Conservation (phyloP, 1,284 basidiomycete species). For the Cerioporus squamosus region DNA sequence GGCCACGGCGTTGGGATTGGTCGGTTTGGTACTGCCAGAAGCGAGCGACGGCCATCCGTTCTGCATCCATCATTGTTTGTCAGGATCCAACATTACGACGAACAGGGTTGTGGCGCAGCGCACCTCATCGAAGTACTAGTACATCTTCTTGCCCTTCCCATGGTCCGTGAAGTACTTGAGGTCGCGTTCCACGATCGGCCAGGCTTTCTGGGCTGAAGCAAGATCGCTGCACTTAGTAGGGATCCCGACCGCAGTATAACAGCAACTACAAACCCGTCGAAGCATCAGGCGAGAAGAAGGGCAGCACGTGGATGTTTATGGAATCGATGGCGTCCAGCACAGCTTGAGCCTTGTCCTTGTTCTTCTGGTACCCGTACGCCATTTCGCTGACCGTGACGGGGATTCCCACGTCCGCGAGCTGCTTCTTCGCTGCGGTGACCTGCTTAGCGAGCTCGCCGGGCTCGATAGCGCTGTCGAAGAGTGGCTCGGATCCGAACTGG, state of each 20-base stretch:
- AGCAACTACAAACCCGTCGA: slow-evolving; percentile 50
- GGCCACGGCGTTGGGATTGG: slow-evolving; percentile 53
- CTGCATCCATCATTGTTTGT: slow-evolving; percentile 37
- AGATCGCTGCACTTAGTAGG: background rate
- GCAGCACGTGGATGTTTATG: slow-evolving; percentile 74
- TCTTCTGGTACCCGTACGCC: slow-evolving; percentile 50
- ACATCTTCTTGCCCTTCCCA: slow-evolving; percentile 72
- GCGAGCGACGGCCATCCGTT: slow-evolving; percentile 76
- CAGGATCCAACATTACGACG: background rate
- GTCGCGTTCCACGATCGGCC: slow-evolving; percentile 61
- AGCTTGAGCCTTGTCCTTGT: slow-evolving; percentile 49
- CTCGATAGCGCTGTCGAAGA: slow-evolving; percentile 65
- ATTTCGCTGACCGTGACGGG: slow-evolving; percentile 67
- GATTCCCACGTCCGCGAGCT: slow-evolving; percentile 57
- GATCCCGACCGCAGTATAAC: background rate
- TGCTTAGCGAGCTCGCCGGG: slow-evolving; percentile 56
- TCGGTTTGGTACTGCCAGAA: slow-evolving; percentile 63
- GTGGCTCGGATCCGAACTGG: slow-evolving; percentile 75
- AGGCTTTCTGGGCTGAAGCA: slow-evolving; percentile 52
- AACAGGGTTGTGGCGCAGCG: slow-evolving; percentile 10
- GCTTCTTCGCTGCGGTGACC: slow-evolving; percentile 53
- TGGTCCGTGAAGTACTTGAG: slow-evolving; percentile 67
- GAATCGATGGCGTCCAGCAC: slow-evolving; percentile 69
- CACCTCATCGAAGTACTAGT: slow-evolving; percentile 68
- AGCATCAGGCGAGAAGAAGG: slow-evolving; percentile 68